Evolutionary conservation across 1,284 basidiomycete species (phyloP).

Genomic region (Erythrobasidium hasegawianum): DNA sequence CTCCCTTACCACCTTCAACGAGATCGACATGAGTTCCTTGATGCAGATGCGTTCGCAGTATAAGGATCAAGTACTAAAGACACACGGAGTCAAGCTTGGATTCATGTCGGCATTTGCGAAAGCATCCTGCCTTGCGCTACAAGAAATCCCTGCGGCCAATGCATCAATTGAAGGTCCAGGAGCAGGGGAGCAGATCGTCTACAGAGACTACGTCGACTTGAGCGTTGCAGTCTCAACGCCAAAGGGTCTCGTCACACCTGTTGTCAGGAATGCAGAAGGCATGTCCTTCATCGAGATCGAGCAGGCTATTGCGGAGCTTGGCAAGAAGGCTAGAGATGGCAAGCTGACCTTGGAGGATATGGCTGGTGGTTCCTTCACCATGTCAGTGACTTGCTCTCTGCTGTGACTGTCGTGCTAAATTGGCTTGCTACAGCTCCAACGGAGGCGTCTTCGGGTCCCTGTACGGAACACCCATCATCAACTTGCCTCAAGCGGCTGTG

Average conservation of each 20-base stretch:
- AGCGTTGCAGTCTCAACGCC: constrained; percentile 95
- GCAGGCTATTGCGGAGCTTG: constrained; percentile 81
- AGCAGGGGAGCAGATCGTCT: constrained; percentile 82
- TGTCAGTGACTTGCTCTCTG: constrained; percentile 56
- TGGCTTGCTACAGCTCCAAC: constrained; percentile 65
- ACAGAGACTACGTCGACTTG: constrained; percentile 89
- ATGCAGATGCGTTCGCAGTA: constrained; percentile 92
- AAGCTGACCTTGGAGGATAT: constrained; percentile 81
- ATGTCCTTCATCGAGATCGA: constrained; percentile 90
- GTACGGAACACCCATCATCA: constrained; percentile 90
- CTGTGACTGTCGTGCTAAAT: constrained; percentile 6
- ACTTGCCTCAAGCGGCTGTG: constrained; percentile 91
- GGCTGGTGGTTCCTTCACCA: constrained; percentile 96
- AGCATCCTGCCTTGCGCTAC: constrained; percentile 77
- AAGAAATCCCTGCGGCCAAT: constrained; percentile 91
- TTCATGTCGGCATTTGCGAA: constrained; percentile 98
- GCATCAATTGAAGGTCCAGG: constrained; percentile 73
- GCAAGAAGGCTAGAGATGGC: constrained; percentile 91
- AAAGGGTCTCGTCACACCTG: constrained; percentile 94
- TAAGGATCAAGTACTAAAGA: constrained; percentile 89
- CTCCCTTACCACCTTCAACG: constrained; percentile 97
- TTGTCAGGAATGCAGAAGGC: constrained; percentile 82
- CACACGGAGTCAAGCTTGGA: constrained; percentile 92
- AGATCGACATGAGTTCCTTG: constrained; percentile 96
- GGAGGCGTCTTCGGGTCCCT: constrained; percentile 97